Evolutionary conservation across 2,329 filamentous ascomycete species (phyloP).

Genomic region (Trichophyton simii): DNA sequence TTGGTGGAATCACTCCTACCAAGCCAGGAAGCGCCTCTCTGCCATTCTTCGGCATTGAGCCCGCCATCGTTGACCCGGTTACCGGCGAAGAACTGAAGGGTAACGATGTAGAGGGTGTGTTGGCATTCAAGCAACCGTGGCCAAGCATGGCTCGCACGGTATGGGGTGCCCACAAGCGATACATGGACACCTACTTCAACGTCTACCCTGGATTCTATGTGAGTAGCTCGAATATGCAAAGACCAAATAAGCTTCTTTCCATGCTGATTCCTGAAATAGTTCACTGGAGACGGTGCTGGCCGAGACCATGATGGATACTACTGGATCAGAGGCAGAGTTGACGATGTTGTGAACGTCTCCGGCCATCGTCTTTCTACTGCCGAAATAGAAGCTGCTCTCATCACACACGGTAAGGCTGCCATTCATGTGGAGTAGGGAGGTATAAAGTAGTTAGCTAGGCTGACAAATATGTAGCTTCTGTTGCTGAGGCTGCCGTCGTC

Average conservation of each 20-base stretch:
- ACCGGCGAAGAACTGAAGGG: conserved; percentile 86
- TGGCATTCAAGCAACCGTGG: conserved; percentile 96
- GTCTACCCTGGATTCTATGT: conserved; percentile 98
- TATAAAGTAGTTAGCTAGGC: conserved; percentile 1
- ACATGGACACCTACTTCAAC: conserved; percentile 96
- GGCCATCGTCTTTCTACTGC: conserved; percentile 93
- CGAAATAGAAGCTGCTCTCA: conserved; percentile 91
- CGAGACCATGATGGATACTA: conserved; percentile 98
- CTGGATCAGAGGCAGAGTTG: conserved; percentile 97
- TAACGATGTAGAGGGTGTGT: conserved; percentile 92
- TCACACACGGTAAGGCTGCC: conserved; percentile 60
- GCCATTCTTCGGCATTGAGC: conserved; percentile 97
- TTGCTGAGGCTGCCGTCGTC: conserved; percentile 91
- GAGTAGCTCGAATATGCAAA: conserved; percentile 31
- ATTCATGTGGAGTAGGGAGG: too few species aligned
- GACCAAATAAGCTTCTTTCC: neutral
- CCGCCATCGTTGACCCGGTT: conserved; percentile 91
- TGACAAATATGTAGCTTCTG: conserved; percentile 39
- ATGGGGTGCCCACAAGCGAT: conserved; percentile 94
- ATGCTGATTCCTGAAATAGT: conserved; percentile 22
- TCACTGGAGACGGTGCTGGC: conserved; percentile 67
- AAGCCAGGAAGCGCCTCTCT: conserved; percentile 94
- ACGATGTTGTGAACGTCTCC: conserved; percentile 96
- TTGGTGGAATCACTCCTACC: conserved; percentile 86
- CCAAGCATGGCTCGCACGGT: conserved; percentile 97